These are phyloP conservation scores for Leptographium lundbergii DNA, from an alignment of 2,329 filamentous ascomycete genomes.

Conservation along the genomic window DNA sequence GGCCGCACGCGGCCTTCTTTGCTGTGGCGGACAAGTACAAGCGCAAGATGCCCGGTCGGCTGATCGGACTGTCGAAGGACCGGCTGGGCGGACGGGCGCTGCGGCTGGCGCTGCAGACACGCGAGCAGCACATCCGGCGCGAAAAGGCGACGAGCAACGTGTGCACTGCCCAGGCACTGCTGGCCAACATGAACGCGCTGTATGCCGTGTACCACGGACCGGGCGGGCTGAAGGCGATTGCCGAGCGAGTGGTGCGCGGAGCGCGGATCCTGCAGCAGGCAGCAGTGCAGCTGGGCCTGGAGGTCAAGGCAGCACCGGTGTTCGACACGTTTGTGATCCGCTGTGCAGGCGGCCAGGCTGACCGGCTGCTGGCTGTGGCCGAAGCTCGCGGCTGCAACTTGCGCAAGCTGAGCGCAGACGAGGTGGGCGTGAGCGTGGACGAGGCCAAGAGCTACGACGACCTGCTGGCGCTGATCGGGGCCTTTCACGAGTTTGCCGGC, in stretches of 20 bases:
- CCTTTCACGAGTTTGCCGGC: conserved; percentile 6
- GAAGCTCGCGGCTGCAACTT: conserved; percentile 46
- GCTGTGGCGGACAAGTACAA: conserved; percentile 84
- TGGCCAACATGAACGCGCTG: conserved; percentile 93
- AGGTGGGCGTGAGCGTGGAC: conserved; percentile 65
- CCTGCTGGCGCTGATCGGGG: conserved; percentile 11
- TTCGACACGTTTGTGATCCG: conserved; percentile 75
- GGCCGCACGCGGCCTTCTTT: conserved; percentile 95
- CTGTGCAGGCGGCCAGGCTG: conserved; percentile 25
- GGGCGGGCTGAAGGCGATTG: conserved; percentile 68
- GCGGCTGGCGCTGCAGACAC: conserved; percentile 75
- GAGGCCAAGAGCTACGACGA: conserved; percentile 33
- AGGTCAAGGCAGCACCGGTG: conserved; percentile 21
- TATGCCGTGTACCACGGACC: conserved; percentile 93
- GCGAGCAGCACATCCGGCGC: conserved; percentile 90
- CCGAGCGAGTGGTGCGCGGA: conserved; percentile 60
- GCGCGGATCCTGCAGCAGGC: conserved; percentile 57
- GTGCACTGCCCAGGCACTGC: conserved; percentile 84
- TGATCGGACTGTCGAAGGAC: conserved; percentile 88
- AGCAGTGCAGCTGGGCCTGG: conserved; percentile 49
- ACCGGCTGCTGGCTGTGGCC: conserved; percentile 36
- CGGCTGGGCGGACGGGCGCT: conserved; percentile 70
- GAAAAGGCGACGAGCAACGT: conserved; percentile 98
- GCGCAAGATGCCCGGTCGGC: conserved; percentile 81
- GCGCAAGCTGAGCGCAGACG: conserved; percentile 29